phyloP scores from a whole-genome alignment of 306 rosid genomes.

The Macrotyloma uniflorum region DNA sequence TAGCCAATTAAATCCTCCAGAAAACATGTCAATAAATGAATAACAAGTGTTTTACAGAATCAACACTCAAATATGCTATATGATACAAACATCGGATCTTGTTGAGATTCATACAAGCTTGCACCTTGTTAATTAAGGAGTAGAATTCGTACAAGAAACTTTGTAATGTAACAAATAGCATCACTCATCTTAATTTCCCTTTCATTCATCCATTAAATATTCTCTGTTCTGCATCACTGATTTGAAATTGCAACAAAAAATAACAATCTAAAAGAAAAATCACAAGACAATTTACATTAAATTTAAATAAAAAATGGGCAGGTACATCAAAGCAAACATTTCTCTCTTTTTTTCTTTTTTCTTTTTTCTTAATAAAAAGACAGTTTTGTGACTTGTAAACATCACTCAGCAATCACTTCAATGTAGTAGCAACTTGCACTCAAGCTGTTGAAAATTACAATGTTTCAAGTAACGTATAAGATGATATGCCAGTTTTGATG shows the following conservation, averaged over 20 bases:
- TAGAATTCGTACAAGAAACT: neutral
- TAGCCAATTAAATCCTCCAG: neutral
- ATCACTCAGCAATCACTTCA: slow-evolving; percentile 34
- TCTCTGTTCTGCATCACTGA: neutral
- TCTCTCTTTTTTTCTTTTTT: neutral
- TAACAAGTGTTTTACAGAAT: neutral
- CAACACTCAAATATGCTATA: neutral
- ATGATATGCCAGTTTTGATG: slow-evolving; percentile 8
- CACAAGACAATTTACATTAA: neutral
- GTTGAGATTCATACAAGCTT: neutral
- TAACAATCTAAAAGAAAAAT: neutral
- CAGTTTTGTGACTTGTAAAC: slow-evolving; percentile 21
- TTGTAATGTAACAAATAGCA: neutral
- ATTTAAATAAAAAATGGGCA: neutral
- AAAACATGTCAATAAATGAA: neutral
- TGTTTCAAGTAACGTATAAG: slow-evolving; percentile 31
- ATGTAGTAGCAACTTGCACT: slow-evolving; percentile 39
- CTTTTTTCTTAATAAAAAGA: neutral
- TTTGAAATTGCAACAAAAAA: neutral
- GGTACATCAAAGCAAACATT: slow-evolving; percentile 24
- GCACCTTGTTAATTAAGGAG: neutral
- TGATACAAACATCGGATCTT: neutral
- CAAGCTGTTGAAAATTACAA: slow-evolving; percentile 34
- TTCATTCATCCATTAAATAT: neutral
- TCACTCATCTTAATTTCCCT: neutral